Base-by-base conservation (phyloP, 148 eudicot genomes). In the Vaccinium macrocarpon region DNA sequence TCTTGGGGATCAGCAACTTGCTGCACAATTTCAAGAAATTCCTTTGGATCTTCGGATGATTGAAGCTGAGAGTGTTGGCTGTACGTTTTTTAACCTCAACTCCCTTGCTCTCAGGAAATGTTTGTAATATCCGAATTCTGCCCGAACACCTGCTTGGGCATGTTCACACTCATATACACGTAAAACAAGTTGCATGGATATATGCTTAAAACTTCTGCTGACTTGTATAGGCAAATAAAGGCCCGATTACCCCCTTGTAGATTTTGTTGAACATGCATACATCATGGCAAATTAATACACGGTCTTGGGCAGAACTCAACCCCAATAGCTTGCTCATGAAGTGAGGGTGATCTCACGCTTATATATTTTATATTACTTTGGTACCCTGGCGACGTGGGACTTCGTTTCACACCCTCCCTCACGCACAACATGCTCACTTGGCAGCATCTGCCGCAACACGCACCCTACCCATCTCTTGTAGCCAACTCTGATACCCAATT, bases 51-150 rank as follows among this genome's bases (percentile, higher is more conserved):
- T 93, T 50, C 91, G 90, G 78, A 92, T 97, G 96, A 87, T 93
- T 84, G 98, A 97, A 88, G 99, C 98, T 59, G 99, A 95, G 91
- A 88, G 93, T 11, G 91, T 97, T 90, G 99, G 99, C 84, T 95
- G 99, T 97, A 95, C 38, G 98, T 85, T 68, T 68, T 73, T 73
- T 82, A 8, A 8, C 68, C 68, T 57, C 5, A 35, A 79, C 10
- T 23, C 4, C 55, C 32, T 56, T 11, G 3, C 21, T 53, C 38
- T 61, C 1, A 1, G 82, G 4, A 35, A 80, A 35, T 80, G 53
- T 59, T 59, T 21, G 27, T 8, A 8, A 35, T 42, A 5, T 42
- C 5, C 46, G 46, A 5, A 42, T 42, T 42, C 25, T 46, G 27
- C 52, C 55, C 0, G 4, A 27, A 18, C 46, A 77, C 59, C 3